Conservation (phyloP, 1,139 yeast genomes). For the Kazachstania sp. region DNA sequence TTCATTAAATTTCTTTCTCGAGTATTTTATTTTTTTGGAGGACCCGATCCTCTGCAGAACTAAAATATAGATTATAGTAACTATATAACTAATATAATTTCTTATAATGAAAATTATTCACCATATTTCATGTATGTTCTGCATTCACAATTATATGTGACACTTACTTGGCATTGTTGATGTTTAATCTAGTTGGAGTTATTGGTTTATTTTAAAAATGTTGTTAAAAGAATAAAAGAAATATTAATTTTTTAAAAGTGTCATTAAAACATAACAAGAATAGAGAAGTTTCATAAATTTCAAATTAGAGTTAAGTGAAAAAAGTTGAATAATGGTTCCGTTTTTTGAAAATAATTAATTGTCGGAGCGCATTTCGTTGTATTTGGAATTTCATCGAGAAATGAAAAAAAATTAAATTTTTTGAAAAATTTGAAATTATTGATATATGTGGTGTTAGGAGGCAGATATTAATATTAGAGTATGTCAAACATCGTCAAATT, state of each 20-base stretch:
- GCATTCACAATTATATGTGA: slow-evolving; percentile 6
- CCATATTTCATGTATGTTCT: background rate
- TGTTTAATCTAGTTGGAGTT: background rate
- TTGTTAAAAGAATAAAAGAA: background rate
- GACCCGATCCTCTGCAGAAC: slow-evolving; percentile 58
- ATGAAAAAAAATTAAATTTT: too few relatives aligned
- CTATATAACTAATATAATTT: background rate
- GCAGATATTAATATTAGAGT: too few relatives aligned
- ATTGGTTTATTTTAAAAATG: background rate
- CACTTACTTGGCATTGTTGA: slow-evolving; percentile 14
- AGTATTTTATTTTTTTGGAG: slow-evolving; percentile 37
- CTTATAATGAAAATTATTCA: background rate
- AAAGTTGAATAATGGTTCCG: too few relatives aligned
- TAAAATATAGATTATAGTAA: background rate
- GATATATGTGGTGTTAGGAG: too few relatives aligned
- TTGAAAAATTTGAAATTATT: too few relatives aligned
- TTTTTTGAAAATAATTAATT: too few relatives aligned
- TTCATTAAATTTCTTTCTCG: slow-evolving; percentile 5
- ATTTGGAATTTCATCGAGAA: too few relatives aligned
- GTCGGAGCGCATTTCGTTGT: too few relatives aligned
- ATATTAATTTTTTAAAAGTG: background rate
- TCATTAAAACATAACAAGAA: background rate
- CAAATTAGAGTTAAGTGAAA: too few relatives aligned
- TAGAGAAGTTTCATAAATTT: too few relatives aligned
- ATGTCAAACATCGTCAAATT: too few relatives aligned